A percentile compares a stretch with the other conserved stretches of the same genome.
Conservation (phyloP, 495 filamentous ascomycete genomes). For the Saxispiralis lemnorum region DNA sequence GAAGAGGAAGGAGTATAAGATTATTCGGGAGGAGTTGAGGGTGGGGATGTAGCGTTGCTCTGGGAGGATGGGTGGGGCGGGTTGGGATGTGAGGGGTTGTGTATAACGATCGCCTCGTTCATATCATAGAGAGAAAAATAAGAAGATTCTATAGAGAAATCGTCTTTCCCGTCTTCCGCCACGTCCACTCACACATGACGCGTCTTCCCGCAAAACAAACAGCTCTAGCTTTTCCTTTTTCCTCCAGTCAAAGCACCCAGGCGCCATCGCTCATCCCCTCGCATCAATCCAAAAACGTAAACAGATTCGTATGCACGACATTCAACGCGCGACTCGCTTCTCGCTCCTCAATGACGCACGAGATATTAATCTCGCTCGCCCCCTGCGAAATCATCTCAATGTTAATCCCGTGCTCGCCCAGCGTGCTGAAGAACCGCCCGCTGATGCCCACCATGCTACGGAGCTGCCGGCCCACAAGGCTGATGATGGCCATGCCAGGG, state of each 20-base stretch:
- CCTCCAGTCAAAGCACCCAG: too few relatives aligned
- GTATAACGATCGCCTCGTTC: too few relatives aligned
- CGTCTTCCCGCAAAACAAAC: too few relatives aligned
- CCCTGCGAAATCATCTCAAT: conserved; percentile 97
- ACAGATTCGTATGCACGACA: conserved; percentile 83
- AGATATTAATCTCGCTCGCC: conserved; percentile 96
- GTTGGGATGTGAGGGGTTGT: too few relatives aligned
- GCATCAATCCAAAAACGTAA: conserved; percentile 30
- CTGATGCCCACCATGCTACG: conserved; percentile 86
- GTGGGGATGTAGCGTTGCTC: too few relatives aligned
- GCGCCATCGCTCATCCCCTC: background rate
- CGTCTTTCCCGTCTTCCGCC: too few relatives aligned
- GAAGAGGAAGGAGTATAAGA: conserved; percentile 73
- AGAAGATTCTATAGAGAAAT: too few relatives aligned
- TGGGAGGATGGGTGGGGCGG: too few relatives aligned
- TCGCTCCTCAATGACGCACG: conserved; percentile 81
- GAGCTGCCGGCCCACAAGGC: conserved; percentile 81
- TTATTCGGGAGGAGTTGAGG: conserved; percentile 53
- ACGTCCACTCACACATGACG: too few relatives aligned
- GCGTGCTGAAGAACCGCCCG: conserved; percentile 48
- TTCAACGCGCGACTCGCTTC: conserved; percentile 85
- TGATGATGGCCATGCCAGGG: conserved; percentile 77
- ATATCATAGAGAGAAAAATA: too few relatives aligned
- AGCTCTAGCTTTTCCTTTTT: too few relatives aligned
- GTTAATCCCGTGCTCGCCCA: conserved; percentile 69